phyloP scores from a whole-genome alignment of 331 rosid species.

The Malus hybrid region DNA sequence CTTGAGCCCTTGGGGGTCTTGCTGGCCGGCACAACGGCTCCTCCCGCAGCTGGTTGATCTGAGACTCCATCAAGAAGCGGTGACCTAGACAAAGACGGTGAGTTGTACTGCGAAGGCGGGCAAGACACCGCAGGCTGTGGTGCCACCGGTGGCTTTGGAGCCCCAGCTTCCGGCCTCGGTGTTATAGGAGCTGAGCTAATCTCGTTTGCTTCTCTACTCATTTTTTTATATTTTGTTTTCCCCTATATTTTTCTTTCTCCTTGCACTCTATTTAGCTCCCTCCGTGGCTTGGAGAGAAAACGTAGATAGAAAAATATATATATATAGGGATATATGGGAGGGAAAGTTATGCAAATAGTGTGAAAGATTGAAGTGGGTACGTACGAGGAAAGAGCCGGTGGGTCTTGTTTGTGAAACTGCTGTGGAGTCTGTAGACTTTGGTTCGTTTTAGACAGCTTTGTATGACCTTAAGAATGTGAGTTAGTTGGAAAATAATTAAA shows the following conservation, averaged over 20 bases:
- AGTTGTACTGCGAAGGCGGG: slow-evolving; percentile 80
- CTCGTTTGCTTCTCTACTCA: slow-evolving; percentile 41
- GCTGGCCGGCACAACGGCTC: neutral
- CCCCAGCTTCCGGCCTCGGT: slow-evolving; percentile 28
- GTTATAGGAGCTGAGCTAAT: slow-evolving; percentile 74
- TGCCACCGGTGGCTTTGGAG: slow-evolving; percentile 27
- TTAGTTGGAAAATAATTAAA: neutral
- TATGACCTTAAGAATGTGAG: slow-evolving; percentile 11
- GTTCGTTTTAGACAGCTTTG: slow-evolving; percentile 18
- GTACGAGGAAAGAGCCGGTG: neutral
- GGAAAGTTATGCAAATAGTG: neutral
- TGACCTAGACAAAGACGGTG: slow-evolving; percentile 71
- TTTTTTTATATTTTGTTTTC: neutral
- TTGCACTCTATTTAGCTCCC: neutral
- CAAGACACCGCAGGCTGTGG: slow-evolving; percentile 58
- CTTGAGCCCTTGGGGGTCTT: slow-evolving; percentile 56
- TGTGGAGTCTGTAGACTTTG: neutral
- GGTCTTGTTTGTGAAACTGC: neutral
- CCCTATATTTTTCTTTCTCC: neutral
- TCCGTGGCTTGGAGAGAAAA: neutral
- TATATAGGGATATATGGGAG: neutral
- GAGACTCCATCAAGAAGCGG: slow-evolving; percentile 44
- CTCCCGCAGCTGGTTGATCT: neutral
- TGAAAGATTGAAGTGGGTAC: neutral
- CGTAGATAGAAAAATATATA: neutral